Percentiles rank a stretch among this genome's conserved stretches.
Conservation (phyloP, 495 filamentous ascomycete species). For the Annulohypoxylon bovei region DNA sequence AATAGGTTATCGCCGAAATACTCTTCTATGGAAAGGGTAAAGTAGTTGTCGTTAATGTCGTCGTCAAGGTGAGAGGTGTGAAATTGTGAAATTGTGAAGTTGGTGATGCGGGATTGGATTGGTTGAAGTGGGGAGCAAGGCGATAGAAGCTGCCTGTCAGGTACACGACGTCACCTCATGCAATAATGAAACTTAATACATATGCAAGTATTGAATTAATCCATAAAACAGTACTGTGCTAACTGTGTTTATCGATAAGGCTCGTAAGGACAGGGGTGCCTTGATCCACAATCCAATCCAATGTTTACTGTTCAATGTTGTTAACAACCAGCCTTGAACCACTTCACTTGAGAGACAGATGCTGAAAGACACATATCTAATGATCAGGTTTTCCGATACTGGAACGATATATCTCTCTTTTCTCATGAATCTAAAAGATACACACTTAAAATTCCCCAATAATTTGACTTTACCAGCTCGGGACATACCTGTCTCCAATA, state of each 20-base stretch:
- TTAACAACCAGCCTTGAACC: too few relatives aligned
- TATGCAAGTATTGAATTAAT: background rate
- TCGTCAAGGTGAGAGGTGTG: conserved; percentile 7
- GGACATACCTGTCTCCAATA: background rate
- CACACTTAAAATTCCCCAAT: background rate
- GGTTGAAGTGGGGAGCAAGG: conserved; percentile 12
- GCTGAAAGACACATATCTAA: too few relatives aligned
- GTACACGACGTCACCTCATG: conserved; percentile 34
- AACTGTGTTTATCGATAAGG: too few relatives aligned
- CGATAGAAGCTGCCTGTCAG: conserved; percentile 21
- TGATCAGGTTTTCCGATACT: too few relatives aligned
- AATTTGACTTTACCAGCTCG: background rate
- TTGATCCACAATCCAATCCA: too few relatives aligned
- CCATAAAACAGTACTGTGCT: background rate
- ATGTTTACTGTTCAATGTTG: too few relatives aligned
- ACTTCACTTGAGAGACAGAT: too few relatives aligned
- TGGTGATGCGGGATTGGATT: conserved; percentile 33
- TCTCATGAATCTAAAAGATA: background rate
- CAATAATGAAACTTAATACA: conserved; percentile 13
- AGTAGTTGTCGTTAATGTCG: background rate
- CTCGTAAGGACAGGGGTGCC: too few relatives aligned
- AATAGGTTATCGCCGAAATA: background rate
- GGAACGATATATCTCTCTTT: too few relatives aligned
- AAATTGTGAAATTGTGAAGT: conserved; percentile 14
- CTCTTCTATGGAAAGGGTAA: background rate